Evolutionary conservation across 305 asterid species (phyloP).

Genomic region (Fraxinus sp.): DNA sequence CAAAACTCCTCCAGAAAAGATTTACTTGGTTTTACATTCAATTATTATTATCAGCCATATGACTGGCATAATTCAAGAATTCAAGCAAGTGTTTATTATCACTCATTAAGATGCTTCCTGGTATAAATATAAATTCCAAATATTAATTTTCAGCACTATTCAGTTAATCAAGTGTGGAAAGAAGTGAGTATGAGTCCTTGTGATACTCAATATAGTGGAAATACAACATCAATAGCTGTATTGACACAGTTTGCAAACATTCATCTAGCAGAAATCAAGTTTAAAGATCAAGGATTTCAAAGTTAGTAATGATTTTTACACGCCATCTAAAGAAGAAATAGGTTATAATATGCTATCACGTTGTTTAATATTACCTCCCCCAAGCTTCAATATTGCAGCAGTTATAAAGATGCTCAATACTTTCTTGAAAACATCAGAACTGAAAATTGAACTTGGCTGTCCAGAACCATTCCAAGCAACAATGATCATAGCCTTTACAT

Average conservation of each 20-base stretch:
- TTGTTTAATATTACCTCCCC: constrained; percentile 71
- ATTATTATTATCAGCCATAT: not conserved
- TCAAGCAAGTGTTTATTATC: not conserved
- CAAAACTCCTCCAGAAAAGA: not conserved
- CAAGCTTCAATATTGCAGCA: constrained; percentile 94
- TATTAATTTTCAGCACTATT: not conserved
- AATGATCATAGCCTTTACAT: constrained; percentile 89
- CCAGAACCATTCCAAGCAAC: constrained; percentile 95
- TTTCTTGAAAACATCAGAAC: constrained; percentile 67
- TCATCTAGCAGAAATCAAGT: not conserved
- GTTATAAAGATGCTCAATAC: constrained; percentile 91
- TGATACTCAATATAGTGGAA: not conserved
- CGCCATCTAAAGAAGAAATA: constrained; percentile 16
- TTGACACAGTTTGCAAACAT: not conserved
- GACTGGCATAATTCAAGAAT: not conserved
- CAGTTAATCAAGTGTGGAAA: not conserved
- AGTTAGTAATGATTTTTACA: constrained; percentile 6
- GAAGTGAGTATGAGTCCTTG: not conserved
- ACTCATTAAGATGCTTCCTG: not conserved
- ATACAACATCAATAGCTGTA: not conserved
- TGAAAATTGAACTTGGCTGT: constrained; percentile 60
- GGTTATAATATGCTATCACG: constrained; percentile 4
- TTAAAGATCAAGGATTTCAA: constrained; percentile 15
- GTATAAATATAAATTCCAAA: not conserved
- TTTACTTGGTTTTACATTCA: not conserved